phyloP scores from a whole-genome alignment of 2,329 filamentous ascomycete species.

The Colletotrichum cereale region DNA sequence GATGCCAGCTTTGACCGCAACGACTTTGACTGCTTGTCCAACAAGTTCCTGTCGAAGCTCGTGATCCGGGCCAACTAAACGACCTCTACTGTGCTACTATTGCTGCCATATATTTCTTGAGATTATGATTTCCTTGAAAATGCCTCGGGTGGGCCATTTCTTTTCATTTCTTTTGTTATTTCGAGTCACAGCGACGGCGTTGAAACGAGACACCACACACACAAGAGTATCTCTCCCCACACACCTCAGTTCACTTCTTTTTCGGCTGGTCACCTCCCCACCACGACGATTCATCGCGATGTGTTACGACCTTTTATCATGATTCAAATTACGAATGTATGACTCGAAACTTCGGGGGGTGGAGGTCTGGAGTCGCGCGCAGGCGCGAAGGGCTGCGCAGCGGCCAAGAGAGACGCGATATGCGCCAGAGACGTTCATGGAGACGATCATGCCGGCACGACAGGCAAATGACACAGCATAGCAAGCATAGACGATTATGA shows the following conservation, averaged over 20 bases:
- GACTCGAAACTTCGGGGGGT: conserved; percentile 37
- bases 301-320: conserved; percentile 42
- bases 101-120: conserved; percentile 35
- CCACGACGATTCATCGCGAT: conserved; percentile 40
- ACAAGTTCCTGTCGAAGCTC: conserved; percentile 96
- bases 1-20: conserved; percentile 88
- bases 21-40: conserved; percentile 95
- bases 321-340: conserved; percentile 43
- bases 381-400: conserved; percentile 26
- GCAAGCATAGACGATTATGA: conserved; percentile 38
- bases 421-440: conserved; percentile 35
- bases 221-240: conserved; percentile 9
- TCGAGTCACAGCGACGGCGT: conserved; percentile 43
- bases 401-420: conserved; percentile 37
- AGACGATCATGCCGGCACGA: conserved; percentile 41
- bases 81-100: conserved; percentile 40
- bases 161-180: conserved; percentile 39
- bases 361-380: conserved; percentile 37
- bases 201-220: conserved; percentile 40
- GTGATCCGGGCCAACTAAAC: conserved; percentile 91
- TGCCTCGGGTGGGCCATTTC: conserved; percentile 27
- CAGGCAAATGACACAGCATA: conserved; percentile 42
- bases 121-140: conserved; percentile 22
- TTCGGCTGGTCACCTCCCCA: conserved; percentile 41
- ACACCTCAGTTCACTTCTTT: conserved; percentile 37